These are phyloP conservation scores for Fusarium tuaranense DNA, from an alignment of 2,329 filamentous ascomycete species.

Conservation along the genomic window DNA sequence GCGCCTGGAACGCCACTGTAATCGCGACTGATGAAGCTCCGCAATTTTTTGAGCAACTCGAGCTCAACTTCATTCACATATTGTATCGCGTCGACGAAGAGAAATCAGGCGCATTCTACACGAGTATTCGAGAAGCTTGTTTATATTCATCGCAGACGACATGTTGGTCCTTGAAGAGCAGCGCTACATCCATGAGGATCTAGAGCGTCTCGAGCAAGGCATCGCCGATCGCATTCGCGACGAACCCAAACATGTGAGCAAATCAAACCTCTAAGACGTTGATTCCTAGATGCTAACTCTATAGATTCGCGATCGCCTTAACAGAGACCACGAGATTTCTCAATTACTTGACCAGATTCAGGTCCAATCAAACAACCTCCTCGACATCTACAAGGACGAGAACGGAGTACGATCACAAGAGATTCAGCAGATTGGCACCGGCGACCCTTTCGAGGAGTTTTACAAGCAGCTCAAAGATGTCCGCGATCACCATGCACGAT, in stretches of 20 bases:
- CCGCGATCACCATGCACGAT: slow-evolving; percentile 88
- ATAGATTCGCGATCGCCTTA: slow-evolving; percentile 88
- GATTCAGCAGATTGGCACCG: slow-evolving; percentile 84
- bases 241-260: slow-evolving; percentile 85
- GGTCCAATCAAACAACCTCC: slow-evolving; percentile 81
- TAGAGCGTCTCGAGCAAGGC: slow-evolving; percentile 95
- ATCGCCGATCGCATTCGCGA: slow-evolving; percentile 90
- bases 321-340: slow-evolving; percentile 91
- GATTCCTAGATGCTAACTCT: slow-evolving; percentile 31
- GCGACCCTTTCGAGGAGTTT: slow-evolving; percentile 91
- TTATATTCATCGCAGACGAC: slow-evolving; percentile 21
- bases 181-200: slow-evolving; percentile 92
- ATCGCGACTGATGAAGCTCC: slow-evolving; percentile 42
- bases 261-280: not conserved
- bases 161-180: slow-evolving; percentile 96
- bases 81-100: not conserved
- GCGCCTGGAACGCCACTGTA: slow-evolving; percentile 39
- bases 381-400: slow-evolving; percentile 86
- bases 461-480: slow-evolving; percentile 85
- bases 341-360: slow-evolving; percentile 90
- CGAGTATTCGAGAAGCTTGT: no score
- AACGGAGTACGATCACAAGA: slow-evolving; percentile 80
- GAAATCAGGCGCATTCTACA: not conserved
- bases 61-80: slow-evolving; percentile 27
- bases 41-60: slow-evolving; percentile 42